A percentile compares a stretch with the other conserved stretches of the same genome.
phyloP scores from a whole-genome alignment of 2,329 filamentous ascomycete genomes.

The Cytospora piceicola region DNA sequence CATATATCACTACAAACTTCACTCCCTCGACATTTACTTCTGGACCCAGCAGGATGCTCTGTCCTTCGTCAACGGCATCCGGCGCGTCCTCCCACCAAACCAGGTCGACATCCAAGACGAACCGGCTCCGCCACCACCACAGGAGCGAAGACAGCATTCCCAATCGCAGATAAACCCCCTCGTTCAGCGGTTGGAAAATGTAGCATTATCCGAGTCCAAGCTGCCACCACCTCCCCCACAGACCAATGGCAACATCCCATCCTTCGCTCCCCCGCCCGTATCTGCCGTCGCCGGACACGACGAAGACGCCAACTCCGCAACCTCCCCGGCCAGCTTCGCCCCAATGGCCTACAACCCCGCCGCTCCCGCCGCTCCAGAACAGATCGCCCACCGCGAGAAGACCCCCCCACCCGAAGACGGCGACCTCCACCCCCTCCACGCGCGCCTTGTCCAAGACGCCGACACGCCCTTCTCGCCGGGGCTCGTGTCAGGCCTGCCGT shows the following conservation, averaged over 20 bases:
- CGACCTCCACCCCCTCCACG: conserved; percentile 60
- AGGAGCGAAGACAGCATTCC: conserved; percentile 41
- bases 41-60: conserved; percentile 75
- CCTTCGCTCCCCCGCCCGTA: conserved; percentile 48
- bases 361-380: conserved; percentile 74
- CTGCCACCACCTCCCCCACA: conserved; percentile 36
- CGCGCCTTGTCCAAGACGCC: conserved; percentile 61
- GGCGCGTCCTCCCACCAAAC: conserved; percentile 63
- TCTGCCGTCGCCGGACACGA: conserved; percentile 40
- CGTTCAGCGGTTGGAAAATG: conserved; percentile 73
- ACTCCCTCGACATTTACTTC: conserved; percentile 78
- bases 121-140: conserved; percentile 54
- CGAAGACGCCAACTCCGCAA: conserved; percentile 33
- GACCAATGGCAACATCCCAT: conserved; percentile 35
- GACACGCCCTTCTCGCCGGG: conserved; percentile 57
- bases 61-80: conserved; percentile 70
- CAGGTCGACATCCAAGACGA: conserved; percentile 69
- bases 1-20: conserved; percentile 78
- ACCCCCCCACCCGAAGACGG: conserved; percentile 76
- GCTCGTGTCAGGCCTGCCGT: conserved; percentile 44
- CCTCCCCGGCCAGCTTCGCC: conserved; percentile 51
- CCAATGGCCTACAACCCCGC: conserved; percentile 81
- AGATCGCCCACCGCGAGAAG: conserved; percentile 74
- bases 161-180: conserved; percentile 64
- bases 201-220: conserved; percentile 66